Conservation (phyloP, 106 monocot genomes). For the Platanthera zijinensis region DNA sequence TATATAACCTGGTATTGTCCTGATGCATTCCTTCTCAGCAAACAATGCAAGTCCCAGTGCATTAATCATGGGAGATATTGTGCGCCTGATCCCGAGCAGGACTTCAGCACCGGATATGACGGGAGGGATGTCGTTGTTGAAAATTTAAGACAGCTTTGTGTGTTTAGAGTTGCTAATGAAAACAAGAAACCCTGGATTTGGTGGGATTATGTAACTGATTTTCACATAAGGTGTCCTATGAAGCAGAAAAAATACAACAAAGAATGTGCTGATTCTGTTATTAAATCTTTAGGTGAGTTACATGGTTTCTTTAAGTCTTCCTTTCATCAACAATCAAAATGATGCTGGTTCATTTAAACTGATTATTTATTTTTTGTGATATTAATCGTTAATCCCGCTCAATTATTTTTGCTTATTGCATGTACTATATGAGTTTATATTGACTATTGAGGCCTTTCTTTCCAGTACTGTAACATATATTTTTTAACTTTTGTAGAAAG, state of each 20-base stretch:
- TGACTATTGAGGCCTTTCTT: not conserved
- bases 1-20: conserved; percentile 99
- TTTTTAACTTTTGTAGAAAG: too few species aligned
- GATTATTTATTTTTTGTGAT: not conserved
- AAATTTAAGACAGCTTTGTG: conserved; percentile 90
- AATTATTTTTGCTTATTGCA: not conserved
- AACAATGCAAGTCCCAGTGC: conserved; percentile 95
- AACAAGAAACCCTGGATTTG: conserved; percentile 74
- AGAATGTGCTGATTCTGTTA: conserved; percentile 83
- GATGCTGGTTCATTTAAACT: not conserved
- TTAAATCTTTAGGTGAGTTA: conserved; percentile 76
- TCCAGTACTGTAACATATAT: not conserved
- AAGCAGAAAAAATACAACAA: conserved; percentile 90
- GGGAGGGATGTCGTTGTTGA: conserved; percentile 96
- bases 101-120: conserved; percentile 89
- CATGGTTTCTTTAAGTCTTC: conserved; percentile 4
- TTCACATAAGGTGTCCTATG: conserved; percentile 96
- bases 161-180: conserved; percentile 82
- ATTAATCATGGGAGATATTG: conserved; percentile 96
- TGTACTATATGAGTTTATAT: not conserved
- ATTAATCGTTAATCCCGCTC: not conserved
- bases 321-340: not conserved
- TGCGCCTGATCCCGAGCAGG: conserved; percentile 96
- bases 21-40: conserved; percentile 72
- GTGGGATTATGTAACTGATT: conserved; percentile 99